Evolutionary conservation across 768 basidiomycete species (phyloP), one percentile per base, ranked within the genome.

Genomic region (Amanita pallidorosea): DNA sequence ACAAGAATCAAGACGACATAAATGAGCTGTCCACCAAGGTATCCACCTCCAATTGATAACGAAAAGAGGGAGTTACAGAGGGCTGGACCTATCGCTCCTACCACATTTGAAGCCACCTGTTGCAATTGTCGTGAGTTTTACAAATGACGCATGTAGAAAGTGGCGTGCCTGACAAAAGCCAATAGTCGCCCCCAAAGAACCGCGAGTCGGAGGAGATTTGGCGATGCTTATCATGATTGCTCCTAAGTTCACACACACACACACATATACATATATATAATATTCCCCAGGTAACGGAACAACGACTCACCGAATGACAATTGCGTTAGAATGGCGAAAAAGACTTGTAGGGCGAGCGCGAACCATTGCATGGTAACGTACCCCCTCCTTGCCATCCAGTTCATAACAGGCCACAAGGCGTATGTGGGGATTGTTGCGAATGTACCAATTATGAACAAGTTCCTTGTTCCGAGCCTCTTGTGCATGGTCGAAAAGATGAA

Each of bases 61-160:
- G 85, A 81, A 66, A 81, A 88, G 45, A 84, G 69, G 27, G 83
- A 83, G 51, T 76, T 2, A 7, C 80, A 69, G 2, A 70, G 57
- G 12, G 76, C 75, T 2, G 81, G 82, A 13, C 83, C 25, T 27
- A 27, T 27, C 25, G 25, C 25, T 27, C 25, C 25, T 27, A 27
- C 25, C 6, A 27, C 25, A 27, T 27, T 27, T 84, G 57, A 71
- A 75, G 2, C 69, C 67, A 49, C 70, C 62, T 63, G 64, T 66
- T n/a, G 70, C 44, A 54, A 67, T 66, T 17, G 68, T 68, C 18
- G 62, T 64, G 18, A 15, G 18, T 33, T 12, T 22, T 7, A 11
- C 3, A 17, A 11, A 47, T 9, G 5, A 35, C 7, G 35, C 5
- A 15, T 15, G 15, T 2, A 45, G 23, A 23, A 5, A 25, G 3